Evolutionary conservation across 2,329 filamentous ascomycete species (phyloP).

Genomic region (Diaporthe ampelina): DNA sequence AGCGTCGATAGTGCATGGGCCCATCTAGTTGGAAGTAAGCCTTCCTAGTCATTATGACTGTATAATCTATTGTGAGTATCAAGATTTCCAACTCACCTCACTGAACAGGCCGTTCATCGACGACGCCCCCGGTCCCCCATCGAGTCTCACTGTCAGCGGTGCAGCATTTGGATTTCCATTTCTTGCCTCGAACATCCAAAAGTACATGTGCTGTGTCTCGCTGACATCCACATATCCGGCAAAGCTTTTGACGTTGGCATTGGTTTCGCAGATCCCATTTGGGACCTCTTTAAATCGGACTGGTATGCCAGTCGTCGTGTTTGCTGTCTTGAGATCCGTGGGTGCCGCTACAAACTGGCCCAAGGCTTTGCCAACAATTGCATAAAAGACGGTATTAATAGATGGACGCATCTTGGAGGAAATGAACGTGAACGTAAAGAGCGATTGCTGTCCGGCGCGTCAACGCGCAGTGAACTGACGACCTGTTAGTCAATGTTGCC

Average conservation of each 20-base stretch:
- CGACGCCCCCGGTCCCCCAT: constrained; percentile 31
- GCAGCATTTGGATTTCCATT: constrained; percentile 16
- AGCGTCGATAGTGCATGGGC: constrained; percentile 68
- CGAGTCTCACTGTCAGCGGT: constrained; percentile 31
- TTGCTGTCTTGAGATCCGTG: constrained; percentile 8
- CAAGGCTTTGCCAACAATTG: not conserved
- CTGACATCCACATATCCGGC: constrained; percentile 20
- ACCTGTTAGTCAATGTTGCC: not conserved
- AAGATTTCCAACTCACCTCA: too few relatives aligned
- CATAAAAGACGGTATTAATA: not conserved
- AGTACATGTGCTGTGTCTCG: constrained; percentile 25
- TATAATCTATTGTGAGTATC: too few relatives aligned
- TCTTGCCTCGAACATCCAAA: constrained; percentile 25
- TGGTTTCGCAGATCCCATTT: constrained; percentile 15
- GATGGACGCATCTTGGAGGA: not conserved
- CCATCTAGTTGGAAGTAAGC: too few relatives aligned
- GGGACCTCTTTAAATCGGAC: constrained; percentile 22
- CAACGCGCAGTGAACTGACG: not conserved
- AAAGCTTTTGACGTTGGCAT: constrained; percentile 11
- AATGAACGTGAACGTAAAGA: not conserved
- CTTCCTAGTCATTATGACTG: too few relatives aligned
- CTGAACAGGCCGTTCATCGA: constrained; percentile 33
- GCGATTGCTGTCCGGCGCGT: not conserved
- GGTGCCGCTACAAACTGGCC: not conserved
- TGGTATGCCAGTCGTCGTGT: not conserved